phyloP scores from a whole-genome alignment of 306 rosid genomes.

The Medicago ruthenica region DNA sequence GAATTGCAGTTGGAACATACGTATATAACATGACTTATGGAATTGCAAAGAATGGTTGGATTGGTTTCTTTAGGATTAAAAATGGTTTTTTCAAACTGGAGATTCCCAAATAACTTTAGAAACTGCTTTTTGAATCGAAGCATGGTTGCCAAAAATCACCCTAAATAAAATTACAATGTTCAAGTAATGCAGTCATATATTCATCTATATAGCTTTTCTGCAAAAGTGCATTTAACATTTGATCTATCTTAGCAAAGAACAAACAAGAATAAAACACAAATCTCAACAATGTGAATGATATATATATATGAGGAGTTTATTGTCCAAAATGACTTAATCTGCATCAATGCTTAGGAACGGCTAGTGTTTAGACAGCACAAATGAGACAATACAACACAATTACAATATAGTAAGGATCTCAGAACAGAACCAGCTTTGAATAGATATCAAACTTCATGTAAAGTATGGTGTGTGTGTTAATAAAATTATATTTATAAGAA shows the following conservation, averaged over 20 bases:
- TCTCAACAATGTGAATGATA: background rate
- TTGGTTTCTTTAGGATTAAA: background rate
- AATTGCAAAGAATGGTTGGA: background rate
- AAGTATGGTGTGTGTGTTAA: background rate
- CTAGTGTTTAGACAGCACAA: background rate
- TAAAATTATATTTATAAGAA: background rate
- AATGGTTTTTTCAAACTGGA: background rate
- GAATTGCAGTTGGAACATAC: background rate
- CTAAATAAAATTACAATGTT: background rate
- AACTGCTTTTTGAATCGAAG: background rate
- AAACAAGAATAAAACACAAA: background rate
- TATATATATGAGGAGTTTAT: background rate
- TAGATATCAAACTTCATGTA: background rate
- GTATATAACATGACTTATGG: background rate
- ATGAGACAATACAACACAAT: background rate
- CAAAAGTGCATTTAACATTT: background rate
- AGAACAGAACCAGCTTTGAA: background rate
- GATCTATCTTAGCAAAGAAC: conserved; percentile 4
- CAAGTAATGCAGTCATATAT: background rate
- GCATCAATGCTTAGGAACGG: background rate
- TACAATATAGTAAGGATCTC: background rate
- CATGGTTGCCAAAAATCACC: background rate
- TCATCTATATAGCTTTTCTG: background rate
- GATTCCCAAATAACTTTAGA: background rate
- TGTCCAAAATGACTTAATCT: background rate